phyloP scores from a whole-genome alignment of 495 filamentous ascomycete genomes.

The Talaromyces liani region DNA sequence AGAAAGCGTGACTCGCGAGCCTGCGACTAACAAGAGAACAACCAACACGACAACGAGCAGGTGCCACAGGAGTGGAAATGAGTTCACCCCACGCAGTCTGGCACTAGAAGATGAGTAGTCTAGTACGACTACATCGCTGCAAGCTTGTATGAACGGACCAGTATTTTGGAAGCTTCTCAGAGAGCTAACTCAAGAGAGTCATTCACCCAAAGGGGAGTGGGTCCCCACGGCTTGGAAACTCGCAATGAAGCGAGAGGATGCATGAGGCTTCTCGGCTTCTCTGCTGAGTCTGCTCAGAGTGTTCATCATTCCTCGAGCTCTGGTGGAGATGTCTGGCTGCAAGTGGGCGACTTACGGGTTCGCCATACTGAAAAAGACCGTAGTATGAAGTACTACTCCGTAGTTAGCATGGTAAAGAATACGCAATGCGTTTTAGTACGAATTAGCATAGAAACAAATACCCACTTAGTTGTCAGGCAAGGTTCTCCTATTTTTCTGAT shows the following conservation, averaged over 20 bases:
- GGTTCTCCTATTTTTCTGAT: neutral
- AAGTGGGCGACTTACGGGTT: neutral
- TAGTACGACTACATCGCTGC: neutral
- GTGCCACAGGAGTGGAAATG: constrained; percentile 4
- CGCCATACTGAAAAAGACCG: neutral
- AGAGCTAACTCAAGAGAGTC: constrained; percentile 3
- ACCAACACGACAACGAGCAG: neutral
- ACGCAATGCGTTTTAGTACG: neutral
- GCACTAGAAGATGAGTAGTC: neutral
- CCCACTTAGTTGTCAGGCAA: neutral
- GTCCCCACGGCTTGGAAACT: neutral
- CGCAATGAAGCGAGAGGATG: neutral
- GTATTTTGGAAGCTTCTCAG: neutral
- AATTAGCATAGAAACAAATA: neutral
- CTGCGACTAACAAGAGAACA: neutral
- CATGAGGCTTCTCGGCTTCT: neutral
- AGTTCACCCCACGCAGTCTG: constrained; percentile 4
- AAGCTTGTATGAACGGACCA: constrained; percentile 2
- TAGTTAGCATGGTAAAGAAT: neutral
- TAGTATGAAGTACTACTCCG: neutral
- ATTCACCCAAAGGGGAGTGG: neutral
- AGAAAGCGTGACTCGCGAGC: neutral
- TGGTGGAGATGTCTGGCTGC: neutral
- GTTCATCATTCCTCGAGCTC: constrained; percentile 1
- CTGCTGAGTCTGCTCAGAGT: neutral